Evolutionary conservation across 2,329 filamentous ascomycete genomes (phyloP).

Genomic region (Penicillium glabrum): DNA sequence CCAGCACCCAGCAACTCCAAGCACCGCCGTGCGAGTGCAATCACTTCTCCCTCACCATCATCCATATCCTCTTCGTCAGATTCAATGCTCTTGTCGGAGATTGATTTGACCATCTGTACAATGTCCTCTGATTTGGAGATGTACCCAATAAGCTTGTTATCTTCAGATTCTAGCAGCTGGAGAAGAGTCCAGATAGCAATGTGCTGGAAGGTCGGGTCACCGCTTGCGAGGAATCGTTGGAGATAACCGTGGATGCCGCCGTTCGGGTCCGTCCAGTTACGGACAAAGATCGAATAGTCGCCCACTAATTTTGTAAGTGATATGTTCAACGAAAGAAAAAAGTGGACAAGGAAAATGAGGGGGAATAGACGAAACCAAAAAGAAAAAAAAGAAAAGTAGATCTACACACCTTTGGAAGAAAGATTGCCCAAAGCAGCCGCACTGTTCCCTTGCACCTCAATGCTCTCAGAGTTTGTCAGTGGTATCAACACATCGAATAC

Average conservation of each 20-base stretch:
- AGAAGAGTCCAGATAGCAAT: slow-evolving; percentile 98
- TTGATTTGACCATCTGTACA: slow-evolving; percentile 85
- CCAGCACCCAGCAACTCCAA: slow-evolving; percentile 80
- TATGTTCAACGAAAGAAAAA: not conserved
- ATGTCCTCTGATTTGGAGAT: slow-evolving; percentile 91
- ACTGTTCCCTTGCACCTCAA: slow-evolving; percentile 98
- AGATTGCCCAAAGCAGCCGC: slow-evolving; percentile 93
- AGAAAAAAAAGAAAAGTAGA: not conserved
- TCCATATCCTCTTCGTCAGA: slow-evolving; percentile 83
- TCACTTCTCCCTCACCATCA: slow-evolving; percentile 89
- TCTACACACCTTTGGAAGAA: slow-evolving; percentile 81
- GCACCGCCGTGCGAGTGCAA: slow-evolving; percentile 85
- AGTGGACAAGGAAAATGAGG: not conserved
- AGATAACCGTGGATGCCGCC: slow-evolving; percentile 96
- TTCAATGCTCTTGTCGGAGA: slow-evolving; percentile 85
- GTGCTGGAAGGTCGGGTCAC: slow-evolving; percentile 96
- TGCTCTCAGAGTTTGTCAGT: slow-evolving; percentile 89
- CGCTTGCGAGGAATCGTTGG: slow-evolving; percentile 86
- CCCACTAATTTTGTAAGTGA: slow-evolving; percentile 63
- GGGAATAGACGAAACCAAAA: not conserved
- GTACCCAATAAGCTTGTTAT: slow-evolving; percentile 80
- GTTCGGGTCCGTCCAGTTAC: slow-evolving; percentile 88
- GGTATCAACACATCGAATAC: slow-evolving; percentile 97
- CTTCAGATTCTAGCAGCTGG: slow-evolving; percentile 92
- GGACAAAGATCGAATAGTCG: slow-evolving; percentile 93